Evolutionary conservation across 371 early-diverging fungal species (phyloP).

Genomic region (Coemansia sp.): DNA sequence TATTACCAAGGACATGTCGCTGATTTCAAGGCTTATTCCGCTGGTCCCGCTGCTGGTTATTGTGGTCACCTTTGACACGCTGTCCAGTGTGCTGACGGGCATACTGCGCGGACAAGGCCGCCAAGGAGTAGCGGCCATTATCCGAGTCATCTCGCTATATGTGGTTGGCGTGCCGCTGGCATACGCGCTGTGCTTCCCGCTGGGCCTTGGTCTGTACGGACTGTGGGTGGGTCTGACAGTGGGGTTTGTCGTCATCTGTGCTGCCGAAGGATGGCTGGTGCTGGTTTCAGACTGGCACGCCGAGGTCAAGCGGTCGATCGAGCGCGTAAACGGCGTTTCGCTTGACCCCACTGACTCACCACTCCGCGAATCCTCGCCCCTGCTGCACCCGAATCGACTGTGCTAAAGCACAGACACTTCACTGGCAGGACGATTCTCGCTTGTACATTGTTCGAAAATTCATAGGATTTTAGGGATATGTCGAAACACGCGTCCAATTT

Average conservation of each 20-base stretch:
- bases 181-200: slow-evolving; percentile 24
- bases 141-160: slow-evolving; percentile 48
- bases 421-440: not conserved
- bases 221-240: slow-evolving; percentile 47
- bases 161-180: slow-evolving; percentile 48
- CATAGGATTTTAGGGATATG: too few relatives aligned
- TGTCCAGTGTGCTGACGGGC: slow-evolving; percentile 50
- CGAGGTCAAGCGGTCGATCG: slow-evolving; percentile 25
- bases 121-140: slow-evolving; percentile 47
- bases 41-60: slow-evolving; percentile 57
- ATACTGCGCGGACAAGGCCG: slow-evolving; percentile 53
- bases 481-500: too few relatives aligned
- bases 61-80: slow-evolving; percentile 54
- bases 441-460: too few relatives aligned
- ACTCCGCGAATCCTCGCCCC: slow-evolving; percentile 14
- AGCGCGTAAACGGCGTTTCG: slow-evolving; percentile 13
- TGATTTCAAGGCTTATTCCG: slow-evolving; percentile 50
- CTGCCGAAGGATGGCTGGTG: slow-evolving; percentile 41
- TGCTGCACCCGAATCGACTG: slow-evolving; percentile 11
- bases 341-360: slow-evolving; percentile 8
- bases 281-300: slow-evolving; percentile 32
- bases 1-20: slow-evolving; percentile 51
- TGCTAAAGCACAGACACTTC: slow-evolving; percentile 4
- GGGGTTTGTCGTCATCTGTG: slow-evolving; percentile 35
- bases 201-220: slow-evolving; percentile 37